phyloP scores from a whole-genome alignment of 2,329 filamentous ascomycete genomes.

The Cryphonectria japonica region DNA sequence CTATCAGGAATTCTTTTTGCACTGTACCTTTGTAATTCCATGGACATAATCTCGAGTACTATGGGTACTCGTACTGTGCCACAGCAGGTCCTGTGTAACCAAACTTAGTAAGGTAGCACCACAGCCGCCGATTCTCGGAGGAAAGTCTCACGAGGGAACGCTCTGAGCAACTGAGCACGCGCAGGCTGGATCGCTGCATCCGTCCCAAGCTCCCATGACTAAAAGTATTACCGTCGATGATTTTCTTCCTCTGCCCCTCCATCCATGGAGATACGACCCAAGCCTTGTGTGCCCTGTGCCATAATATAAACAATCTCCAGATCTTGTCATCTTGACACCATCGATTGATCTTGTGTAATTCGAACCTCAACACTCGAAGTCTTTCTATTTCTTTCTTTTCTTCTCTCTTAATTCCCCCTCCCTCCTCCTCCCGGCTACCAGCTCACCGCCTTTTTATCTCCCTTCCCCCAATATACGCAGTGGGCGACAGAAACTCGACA shows the following conservation, averaged over 20 bases:
- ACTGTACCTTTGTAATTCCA: neutral
- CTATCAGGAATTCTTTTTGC: neutral
- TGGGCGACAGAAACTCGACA: neutral
- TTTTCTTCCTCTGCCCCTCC: neutral
- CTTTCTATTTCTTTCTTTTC: neutral
- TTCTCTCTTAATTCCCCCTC: neutral
- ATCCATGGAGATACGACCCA: neutral
- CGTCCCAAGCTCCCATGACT: neutral
- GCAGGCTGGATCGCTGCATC: neutral
- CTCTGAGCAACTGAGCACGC: neutral
- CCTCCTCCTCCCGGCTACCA: neutral
- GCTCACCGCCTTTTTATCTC: neutral
- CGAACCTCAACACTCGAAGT: neutral
- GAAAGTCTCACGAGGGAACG: neutral
- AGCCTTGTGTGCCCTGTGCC: neutral
- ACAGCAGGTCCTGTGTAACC: neutral
- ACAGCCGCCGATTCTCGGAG: slow-evolving; percentile 4
- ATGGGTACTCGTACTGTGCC: too few relatives aligned
- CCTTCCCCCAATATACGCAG: neutral
- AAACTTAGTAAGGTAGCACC: neutral
- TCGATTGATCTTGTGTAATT: neutral
- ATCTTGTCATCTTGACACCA: neutral
- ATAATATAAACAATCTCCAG: neutral
- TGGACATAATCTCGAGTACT: neutral
- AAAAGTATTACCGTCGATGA: neutral